Evolutionary conservation across 1,284 basidiomycete species (phyloP).

Genomic region (Sparassis latifolia): DNA sequence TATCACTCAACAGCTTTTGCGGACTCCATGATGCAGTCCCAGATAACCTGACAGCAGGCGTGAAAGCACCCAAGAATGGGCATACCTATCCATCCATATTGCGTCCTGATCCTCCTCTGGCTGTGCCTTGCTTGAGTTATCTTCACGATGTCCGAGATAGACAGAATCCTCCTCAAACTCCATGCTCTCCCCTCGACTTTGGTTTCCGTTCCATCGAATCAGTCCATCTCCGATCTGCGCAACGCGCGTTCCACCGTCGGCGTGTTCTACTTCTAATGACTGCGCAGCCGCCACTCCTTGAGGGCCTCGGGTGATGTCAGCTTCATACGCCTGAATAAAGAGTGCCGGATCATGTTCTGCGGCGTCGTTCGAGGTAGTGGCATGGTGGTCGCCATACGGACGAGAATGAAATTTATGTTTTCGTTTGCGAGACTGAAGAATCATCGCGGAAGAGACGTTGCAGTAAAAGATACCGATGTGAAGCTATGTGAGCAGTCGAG

Average conservation of each 20-base stretch:
- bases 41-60: conserved; percentile 6
- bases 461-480: no score
- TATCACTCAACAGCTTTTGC: not conserved
- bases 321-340: conserved; percentile 62
- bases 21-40: not conserved
- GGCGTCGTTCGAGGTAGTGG: not conserved
- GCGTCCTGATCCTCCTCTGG: conserved; percentile 11
- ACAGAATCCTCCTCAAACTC: conserved; percentile 9
- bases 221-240: conserved; percentile 34
- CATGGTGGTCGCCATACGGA: not conserved
- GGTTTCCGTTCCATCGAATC: conserved; percentile 33
- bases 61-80: conserved; percentile 11
- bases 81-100: conserved; percentile 63
- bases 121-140: not conserved
- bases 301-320: conserved; percentile 50
- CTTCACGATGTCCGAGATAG: conserved; percentile 2
- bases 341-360: conserved; percentile 24
- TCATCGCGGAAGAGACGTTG: not conserved
- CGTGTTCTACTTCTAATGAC: conserved; percentile 38
- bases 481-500: no score
- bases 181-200: no score
- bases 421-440: conserved; percentile 1
- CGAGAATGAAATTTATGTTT: conserved; percentile 1
- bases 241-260: conserved; percentile 9
- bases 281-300: conserved; percentile 34